phyloP scores from a whole-genome alignment of 495 filamentous ascomycete genomes.

The Evernia prunastri region DNA sequence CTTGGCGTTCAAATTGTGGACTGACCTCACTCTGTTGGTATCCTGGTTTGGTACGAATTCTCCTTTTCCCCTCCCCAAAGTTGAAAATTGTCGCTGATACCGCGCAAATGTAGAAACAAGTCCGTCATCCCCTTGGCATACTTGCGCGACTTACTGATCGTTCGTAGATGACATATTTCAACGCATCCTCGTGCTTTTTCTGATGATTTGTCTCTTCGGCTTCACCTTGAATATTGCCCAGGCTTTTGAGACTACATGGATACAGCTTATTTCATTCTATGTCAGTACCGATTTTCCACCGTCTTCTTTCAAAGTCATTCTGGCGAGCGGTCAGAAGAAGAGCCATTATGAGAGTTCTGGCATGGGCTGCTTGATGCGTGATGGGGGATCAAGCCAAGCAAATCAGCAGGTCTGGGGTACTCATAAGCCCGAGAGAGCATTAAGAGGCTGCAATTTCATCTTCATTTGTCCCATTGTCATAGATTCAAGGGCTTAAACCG shows the following conservation, averaged over 20 bases:
- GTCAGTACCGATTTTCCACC: constrained; percentile 11
- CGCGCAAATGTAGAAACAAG: neutral
- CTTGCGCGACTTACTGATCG: neutral
- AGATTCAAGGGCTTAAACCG: neutral
- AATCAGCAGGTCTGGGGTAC: neutral
- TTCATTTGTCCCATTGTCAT: neutral
- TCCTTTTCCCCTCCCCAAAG: neutral
- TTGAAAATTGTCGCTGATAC: neutral
- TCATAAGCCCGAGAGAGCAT: neutral
- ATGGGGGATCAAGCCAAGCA: neutral
- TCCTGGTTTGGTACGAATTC: constrained; percentile 40
- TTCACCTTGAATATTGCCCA: constrained; percentile 53
- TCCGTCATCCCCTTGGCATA: neutral
- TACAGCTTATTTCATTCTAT: constrained; percentile 49
- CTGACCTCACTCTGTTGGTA: constrained; percentile 44
- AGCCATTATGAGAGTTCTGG: neutral
- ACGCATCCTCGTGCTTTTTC: constrained; percentile 46
- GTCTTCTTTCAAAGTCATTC: neutral
- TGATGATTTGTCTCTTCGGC: constrained; percentile 50
- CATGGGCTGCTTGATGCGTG: neutral
- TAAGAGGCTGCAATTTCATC: neutral
- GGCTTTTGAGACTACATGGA: constrained; percentile 44
- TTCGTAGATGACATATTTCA: constrained; percentile 48
- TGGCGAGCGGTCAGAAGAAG: neutral
- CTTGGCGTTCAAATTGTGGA: constrained; percentile 56